Evolutionary conservation across 163 green algal genomes (phyloP), one percentile per base, ranked within the genome.

Genomic region (Smithsoniella earleae): DNA sequence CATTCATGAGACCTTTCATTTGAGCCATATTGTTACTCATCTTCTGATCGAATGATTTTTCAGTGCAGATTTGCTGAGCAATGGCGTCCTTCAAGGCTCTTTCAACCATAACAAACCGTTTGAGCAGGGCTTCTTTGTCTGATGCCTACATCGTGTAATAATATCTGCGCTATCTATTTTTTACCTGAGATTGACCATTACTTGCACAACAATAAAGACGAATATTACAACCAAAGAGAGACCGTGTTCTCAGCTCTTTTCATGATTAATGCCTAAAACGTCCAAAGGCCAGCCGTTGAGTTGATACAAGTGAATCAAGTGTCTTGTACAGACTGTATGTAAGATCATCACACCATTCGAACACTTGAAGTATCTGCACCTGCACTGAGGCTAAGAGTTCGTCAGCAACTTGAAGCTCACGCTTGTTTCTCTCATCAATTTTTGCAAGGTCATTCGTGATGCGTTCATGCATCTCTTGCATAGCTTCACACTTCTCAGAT

Each of bases 401-500:
- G 49, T 64, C 49, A 6, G 49, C 31, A 25, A 64, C 33, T 6
- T 64, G 8, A 27, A 64, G 49, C 49, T 64, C 49, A 6, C 49
- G 49, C 6, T 27, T 25, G 49, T 64, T 64, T 6, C 33, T 25
- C 8, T 64, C 49, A 1, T 64, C 49, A 6, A 64, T 27, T 25
- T 27, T 25, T 6, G 25, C 25, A 25, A 64, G 49, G 1, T 64
- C 49, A 6, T 27, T 25, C 49, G 33, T 27, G 13, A 64, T 27
- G 25, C 33, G 49, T 27, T 64, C 49, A 64, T 64, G 49, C 49
- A 64, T 64, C 25, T 27, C 25, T 27, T 64, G 25, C 16, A 64
- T 25, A 6, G 31, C 49, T 10, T 27, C 25, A 27, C 25, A 25
- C 49, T 64, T 64, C 6, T 27, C 13, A 6, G 8, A 25, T 27